Base-by-base conservation (phyloP, 768 basidiomycete genomes). In the Boletus vinaceobasis region DNA sequence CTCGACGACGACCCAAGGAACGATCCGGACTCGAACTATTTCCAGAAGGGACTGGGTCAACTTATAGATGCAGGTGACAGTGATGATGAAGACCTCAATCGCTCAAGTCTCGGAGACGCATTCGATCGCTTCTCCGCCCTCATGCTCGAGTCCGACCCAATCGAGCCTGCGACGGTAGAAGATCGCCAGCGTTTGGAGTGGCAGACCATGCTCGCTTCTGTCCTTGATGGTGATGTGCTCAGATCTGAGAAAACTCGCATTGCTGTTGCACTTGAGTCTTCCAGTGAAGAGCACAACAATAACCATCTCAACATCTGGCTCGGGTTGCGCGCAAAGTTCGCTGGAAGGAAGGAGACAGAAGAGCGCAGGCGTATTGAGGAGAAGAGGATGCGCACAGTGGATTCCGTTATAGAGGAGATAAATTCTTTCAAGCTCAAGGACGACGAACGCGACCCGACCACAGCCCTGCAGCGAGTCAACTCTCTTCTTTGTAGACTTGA, bases 161-260 rank as follows among this genome's bases (percentile, higher is more conserved):
- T 81, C 48, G 79, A 85, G 54, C 85, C 88, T 26, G 81, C 83
- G 39, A 86, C 88, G 2, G 75, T 79, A 50, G 84, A 89, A 63
- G 88, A 93, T 65, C 79, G 82, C 57, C 90, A 93, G 63, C 79
- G 95, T 27, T 71, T 95, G 45, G 94, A 97, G 71, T 98, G 97
- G 97, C 93, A 95, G 71, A 88, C 88, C 17, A 88, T 98, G 85
- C 83, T 98, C 32, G 84, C 91, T 13, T 96, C 94, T 31, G 96
- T 98, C 26, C 79, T 99, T 43, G 84, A 84, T 31, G 95, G 97
- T 10, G 95, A 98, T 64, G 93, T 99, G 11, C 82, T 99, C 59
- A 92, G 88, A 68, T 89, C 92, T 1, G 97, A 98, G 74, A 97
- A 93, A 73, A 90, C 89, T 26, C 84, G 97, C 53, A 94, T 98